A percentile compares a stretch with the other conserved stretches of the same genome.
These are phyloP conservation scores for Skeletonema potamos DNA, from an alignment of 108 stramenopile genomes.

Conservation along the genomic window DNA sequence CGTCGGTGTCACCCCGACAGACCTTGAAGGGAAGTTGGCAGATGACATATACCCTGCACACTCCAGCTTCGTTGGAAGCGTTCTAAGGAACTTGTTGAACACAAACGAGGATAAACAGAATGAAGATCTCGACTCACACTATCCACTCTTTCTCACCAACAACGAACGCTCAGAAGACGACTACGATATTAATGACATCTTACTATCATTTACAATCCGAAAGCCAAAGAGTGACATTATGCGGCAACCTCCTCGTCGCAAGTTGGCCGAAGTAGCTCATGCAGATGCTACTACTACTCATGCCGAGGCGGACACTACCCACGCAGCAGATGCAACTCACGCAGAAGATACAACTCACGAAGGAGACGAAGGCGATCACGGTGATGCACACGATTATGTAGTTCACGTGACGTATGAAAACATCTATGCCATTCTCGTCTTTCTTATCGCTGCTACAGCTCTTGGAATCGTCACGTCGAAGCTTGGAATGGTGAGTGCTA, in stretches of 20 bases:
- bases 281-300: no score
- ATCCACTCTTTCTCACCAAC: neutral
- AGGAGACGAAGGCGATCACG: neutral
- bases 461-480: slow-evolving; percentile 19
- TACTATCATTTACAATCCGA: neutral
- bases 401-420: slow-evolving; percentile 37
- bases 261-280: neutral
- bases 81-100: neutral
- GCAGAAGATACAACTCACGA: neutral
- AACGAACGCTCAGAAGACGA: neutral
- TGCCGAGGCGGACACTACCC: no score
- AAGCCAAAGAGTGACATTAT: neutral
- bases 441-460: slow-evolving; percentile 28
- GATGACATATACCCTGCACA: neutral
- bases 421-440: slow-evolving; percentile 41
- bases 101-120: neutral
- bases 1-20: neutral
- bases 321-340: neutral
- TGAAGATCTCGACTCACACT: neutral
- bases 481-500: slow-evolving; percentile 12
- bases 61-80: neutral
- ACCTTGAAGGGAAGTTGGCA: neutral
- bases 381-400: slow-evolving; percentile 1
- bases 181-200: neutral
- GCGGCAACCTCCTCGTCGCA: neutral